These are phyloP conservation scores for Arctostaphylos glauca DNA, from an alignment of 148 eudicot genomes.

Conservation along the genomic window DNA sequence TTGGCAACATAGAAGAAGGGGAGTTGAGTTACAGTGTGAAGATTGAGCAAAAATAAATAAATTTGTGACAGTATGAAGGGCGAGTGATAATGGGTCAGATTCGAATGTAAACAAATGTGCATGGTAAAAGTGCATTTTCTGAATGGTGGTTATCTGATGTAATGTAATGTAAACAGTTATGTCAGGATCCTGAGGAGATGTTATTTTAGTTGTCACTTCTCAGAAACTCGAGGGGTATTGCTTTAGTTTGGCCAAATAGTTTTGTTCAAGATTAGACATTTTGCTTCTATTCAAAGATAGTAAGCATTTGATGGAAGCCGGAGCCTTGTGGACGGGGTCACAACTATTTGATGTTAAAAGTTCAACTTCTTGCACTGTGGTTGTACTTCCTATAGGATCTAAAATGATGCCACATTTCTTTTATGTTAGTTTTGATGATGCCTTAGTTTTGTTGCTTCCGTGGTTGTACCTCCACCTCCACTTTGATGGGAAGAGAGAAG, in stretches of 20 bases:
- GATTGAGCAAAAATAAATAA: no score
- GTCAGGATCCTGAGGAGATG: no score
- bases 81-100: background rate
- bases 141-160: background rate
- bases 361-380: background rate
- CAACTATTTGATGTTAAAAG: background rate
- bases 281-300: background rate
- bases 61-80: background rate
- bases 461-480: background rate
- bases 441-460: no score
- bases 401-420: no score
- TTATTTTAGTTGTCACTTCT: no score
- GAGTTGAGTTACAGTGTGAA: background rate
- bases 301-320: background rate
- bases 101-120: background rate
- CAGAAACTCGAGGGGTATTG: background rate
- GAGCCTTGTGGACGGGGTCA: background rate
- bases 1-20: background rate
- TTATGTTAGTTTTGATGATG: no score
- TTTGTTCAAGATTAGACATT: background rate
- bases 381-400: background rate
- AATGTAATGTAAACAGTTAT: no score
- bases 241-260: background rate
- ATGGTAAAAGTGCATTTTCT: background rate
- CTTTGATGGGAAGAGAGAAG: slow-evolving; percentile 7